phyloP scores from a whole-genome alignment of 176 grass and related monocot species.

The Hordeum marinum region DNA sequence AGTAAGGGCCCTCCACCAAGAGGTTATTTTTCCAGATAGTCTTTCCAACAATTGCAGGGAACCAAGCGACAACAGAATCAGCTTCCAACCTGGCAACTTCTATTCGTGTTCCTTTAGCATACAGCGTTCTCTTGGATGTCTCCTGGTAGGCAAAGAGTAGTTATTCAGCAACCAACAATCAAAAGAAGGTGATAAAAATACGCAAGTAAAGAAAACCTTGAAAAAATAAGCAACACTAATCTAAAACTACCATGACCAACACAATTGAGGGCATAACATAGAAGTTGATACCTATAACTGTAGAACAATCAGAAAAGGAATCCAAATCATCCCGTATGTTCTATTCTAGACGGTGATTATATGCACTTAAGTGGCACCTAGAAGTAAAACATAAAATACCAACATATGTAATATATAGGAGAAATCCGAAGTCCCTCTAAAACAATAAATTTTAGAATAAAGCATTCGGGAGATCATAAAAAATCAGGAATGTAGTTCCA shows the following conservation, averaged over 20 bases:
- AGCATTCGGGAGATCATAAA: background rate
- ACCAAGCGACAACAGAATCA: constrained; percentile 45
- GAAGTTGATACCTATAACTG: background rate
- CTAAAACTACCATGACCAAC: background rate
- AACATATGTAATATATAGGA: background rate
- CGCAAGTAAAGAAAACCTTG: background rate
- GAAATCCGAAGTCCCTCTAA: background rate
- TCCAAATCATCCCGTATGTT: background rate
- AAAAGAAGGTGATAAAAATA: background rate
- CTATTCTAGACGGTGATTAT: background rate
- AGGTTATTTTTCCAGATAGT: constrained; percentile 65
- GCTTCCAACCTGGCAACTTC: constrained; percentile 51
- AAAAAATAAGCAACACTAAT: background rate
- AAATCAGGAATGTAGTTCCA: background rate
- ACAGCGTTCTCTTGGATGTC: constrained; percentile 19
- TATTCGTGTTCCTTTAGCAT: constrained; percentile 31
- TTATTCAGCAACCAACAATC: background rate
- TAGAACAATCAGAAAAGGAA: background rate
- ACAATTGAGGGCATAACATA: background rate
- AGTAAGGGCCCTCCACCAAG: constrained; percentile 50
- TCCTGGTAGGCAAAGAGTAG: constrained; percentile 25
- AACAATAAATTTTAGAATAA: background rate
- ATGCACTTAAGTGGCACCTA: background rate
- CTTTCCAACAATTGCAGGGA: constrained; percentile 45
- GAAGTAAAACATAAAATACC: background rate